phyloP scores from a whole-genome alignment of 1,284 basidiomycete genomes.

The Puccinia novopanici region DNA sequence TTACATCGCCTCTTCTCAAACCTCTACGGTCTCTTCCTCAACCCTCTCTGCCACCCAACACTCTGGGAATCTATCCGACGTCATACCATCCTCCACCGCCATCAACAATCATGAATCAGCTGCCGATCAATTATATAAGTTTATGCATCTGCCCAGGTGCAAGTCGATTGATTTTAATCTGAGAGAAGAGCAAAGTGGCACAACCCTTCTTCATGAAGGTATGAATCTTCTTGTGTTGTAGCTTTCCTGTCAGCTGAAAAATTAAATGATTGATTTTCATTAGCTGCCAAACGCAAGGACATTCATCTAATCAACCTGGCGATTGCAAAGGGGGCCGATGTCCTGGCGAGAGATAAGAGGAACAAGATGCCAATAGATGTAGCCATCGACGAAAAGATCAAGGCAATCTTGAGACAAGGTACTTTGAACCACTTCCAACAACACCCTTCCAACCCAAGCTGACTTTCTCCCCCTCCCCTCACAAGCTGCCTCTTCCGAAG shows the following conservation, averaged over 20 bases:
- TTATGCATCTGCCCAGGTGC: constrained; percentile 55
- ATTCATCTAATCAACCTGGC: constrained; percentile 78
- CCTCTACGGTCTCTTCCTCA: constrained; percentile 38
- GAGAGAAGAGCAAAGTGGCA: constrained; percentile 74
- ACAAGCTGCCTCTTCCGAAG: constrained; percentile 53
- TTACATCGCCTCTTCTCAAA: constrained; percentile 57
- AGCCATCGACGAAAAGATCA: constrained; percentile 73
- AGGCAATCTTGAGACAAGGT: constrained; percentile 83
- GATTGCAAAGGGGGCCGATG: constrained; percentile 81
- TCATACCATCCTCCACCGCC: constrained; percentile 52
- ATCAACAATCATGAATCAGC: constrained; percentile 53
- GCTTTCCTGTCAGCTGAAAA: not conserved
- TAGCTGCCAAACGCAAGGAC: constrained; percentile 77
- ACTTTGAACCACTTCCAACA: not conserved
- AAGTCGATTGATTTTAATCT: constrained; percentile 60
- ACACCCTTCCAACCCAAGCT: not conserved
- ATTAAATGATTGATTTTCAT: not conserved
- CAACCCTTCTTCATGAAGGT: constrained; percentile 76
- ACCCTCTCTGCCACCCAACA: not conserved
- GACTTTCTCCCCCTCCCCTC: not conserved
- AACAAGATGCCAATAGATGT: constrained; percentile 75
- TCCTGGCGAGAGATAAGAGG: constrained; percentile 78
- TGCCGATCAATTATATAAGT: constrained; percentile 54
- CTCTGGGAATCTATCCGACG: not conserved
- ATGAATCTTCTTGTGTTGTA: not conserved